A percentile compares a stretch with the other conserved stretches of the same genome.
Conservation (phyloP, 2,329 filamentous ascomycete genomes). For the Cytospora piceae region DNA sequence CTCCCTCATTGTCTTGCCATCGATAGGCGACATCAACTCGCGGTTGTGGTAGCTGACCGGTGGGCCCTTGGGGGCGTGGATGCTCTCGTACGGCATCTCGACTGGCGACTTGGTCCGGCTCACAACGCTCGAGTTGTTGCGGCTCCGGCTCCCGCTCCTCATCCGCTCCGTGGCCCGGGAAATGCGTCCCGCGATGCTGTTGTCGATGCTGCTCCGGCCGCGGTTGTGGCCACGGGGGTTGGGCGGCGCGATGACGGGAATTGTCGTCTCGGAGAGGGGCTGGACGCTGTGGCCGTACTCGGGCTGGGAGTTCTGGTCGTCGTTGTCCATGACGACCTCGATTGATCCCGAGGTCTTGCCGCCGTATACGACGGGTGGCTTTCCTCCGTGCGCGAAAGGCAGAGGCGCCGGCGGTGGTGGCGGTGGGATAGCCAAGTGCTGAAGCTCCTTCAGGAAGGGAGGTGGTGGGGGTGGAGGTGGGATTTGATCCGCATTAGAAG, state of each 20-base stretch:
- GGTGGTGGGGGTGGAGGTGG: constrained; percentile 59
- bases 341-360: constrained; percentile 60
- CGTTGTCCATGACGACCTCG: constrained; percentile 69
- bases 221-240: constrained; percentile 56
- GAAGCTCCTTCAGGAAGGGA: constrained; percentile 63
- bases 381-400: constrained; percentile 46
- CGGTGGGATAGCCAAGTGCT: constrained; percentile 63
- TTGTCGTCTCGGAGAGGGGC: constrained; percentile 43
- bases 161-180: constrained; percentile 63
- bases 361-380: constrained; percentile 44
- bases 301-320: constrained; percentile 42
- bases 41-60: constrained; percentile 46
- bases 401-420: constrained; percentile 65
- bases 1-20: constrained; percentile 34
- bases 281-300: constrained; percentile 33
- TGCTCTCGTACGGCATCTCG: constrained; percentile 47
- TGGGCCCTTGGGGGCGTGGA: constrained; percentile 38
- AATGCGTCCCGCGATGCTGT: constrained; percentile 56
- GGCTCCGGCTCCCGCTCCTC: constrained; percentile 61
- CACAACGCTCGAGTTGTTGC: constrained; percentile 47
- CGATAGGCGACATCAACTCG: constrained; percentile 39
- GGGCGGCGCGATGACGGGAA: constrained; percentile 51
- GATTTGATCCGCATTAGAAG: constrained; percentile 55
- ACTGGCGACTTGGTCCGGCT: constrained; percentile 44
- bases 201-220: constrained; percentile 59